Evolutionary conservation across 192 early-diverging fungal genomes (phyloP).

Genomic region (Backusella psychrophila): DNA sequence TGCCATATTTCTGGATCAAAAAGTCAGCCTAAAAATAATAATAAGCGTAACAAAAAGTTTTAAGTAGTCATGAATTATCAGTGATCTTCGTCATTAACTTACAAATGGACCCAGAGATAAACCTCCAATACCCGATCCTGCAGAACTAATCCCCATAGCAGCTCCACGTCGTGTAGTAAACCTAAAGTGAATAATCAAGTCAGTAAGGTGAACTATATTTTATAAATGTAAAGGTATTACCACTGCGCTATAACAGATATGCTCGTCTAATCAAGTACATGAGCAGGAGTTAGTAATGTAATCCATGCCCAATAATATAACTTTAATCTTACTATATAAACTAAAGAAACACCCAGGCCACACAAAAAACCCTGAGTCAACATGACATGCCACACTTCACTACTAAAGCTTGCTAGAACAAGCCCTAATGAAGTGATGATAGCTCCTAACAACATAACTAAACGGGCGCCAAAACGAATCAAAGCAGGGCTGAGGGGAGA

Average conservation of each 20-base stretch:
- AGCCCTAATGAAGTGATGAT: conserved; percentile 10
- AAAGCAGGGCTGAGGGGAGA: conserved; percentile 7
- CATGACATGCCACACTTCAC: conserved; percentile 56
- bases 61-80: conserved; percentile 30
- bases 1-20: conserved; percentile 52
- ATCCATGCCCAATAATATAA: background rate
- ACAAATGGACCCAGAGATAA: conserved; percentile 18
- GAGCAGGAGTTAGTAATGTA: background rate
- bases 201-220: background rate
- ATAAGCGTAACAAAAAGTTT: conserved; percentile 34
- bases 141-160: conserved; percentile 51
- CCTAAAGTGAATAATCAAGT: conserved; percentile 39
- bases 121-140: conserved; percentile 74
- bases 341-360: conserved; percentile 38
- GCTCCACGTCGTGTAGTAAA: conserved; percentile 49
- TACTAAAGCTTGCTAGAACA: conserved; percentile 18
- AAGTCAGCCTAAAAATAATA: conserved; percentile 25
- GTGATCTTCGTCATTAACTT: conserved; percentile 34
- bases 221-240: background rate
- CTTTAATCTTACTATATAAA: conserved; percentile 17
- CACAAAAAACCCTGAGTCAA: conserved; percentile 56
- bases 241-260: conserved; percentile 51
- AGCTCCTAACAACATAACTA: conserved; percentile 19
- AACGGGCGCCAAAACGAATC: background rate
- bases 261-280: background rate